These are phyloP conservation scores for Dryas integrifolia DNA, from an alignment of 331 rosid genomes.

Conservation along the genomic window DNA sequence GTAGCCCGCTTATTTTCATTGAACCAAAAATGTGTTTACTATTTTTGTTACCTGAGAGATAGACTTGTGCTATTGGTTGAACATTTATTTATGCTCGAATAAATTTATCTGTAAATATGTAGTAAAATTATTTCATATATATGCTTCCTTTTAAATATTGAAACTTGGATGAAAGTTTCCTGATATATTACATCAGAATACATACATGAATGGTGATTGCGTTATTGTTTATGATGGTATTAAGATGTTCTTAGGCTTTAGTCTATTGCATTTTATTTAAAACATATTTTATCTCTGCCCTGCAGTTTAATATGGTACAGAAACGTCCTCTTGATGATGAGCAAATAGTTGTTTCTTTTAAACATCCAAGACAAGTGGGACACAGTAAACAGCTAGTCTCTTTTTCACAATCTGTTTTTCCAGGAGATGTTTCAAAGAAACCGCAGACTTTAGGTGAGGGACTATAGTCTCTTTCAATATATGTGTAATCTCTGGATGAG, in stretches of 20 bases:
- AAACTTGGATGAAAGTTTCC: too few relatives aligned
- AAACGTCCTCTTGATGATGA: constrained; percentile 68
- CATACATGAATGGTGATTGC: background rate
- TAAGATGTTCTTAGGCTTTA: too few relatives aligned
- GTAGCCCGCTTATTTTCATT: background rate
- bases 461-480: background rate
- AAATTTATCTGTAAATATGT: background rate
- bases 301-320: constrained; percentile 75
- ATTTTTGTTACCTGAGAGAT: background rate
- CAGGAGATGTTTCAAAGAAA: constrained; percentile 29
- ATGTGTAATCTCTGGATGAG: background rate
- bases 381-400: constrained; percentile 47
- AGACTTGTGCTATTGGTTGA: background rate
- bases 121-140: background rate
- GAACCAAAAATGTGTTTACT: background rate
- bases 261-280: constrained; percentile 1
- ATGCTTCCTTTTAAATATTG: background rate
- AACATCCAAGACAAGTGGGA: constrained; percentile 59
- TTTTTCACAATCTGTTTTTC: constrained; percentile 65
- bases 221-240: background rate
- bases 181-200: too few relatives aligned
- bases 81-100: background rate
- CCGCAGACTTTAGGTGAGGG: constrained; percentile 59
- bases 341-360: constrained; percentile 52
- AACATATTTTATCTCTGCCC: constrained; percentile 18